phyloP scores from a whole-genome alignment of 495 filamentous ascomycete genomes.

The Hypoxylon rickii region DNA sequence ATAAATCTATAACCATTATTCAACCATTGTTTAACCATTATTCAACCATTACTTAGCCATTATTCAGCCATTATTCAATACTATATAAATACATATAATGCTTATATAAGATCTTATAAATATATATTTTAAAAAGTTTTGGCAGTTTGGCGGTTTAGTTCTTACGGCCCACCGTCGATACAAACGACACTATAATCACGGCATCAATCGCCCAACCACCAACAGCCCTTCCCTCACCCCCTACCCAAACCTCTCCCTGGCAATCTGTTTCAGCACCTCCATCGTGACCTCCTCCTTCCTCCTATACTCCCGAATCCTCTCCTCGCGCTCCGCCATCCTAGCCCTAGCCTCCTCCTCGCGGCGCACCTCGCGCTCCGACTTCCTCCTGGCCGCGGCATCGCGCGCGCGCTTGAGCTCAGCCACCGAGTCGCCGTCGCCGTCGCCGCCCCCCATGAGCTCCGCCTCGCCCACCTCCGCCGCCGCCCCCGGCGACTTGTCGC shows the following conservation, averaged over 20 bases:
- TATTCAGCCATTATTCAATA: too few species aligned
- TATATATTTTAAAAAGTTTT: too few species aligned
- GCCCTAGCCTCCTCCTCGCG: constrained; percentile 67
- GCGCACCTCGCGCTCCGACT: constrained; percentile 67
- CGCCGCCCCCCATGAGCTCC: constrained; percentile 66
- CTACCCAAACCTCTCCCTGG: constrained; percentile 61
- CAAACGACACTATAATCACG: neutral
- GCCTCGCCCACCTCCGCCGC: constrained; percentile 60
- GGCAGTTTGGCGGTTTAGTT: too few species aligned
- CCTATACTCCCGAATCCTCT: constrained; percentile 58
- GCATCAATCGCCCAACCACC: neutral
- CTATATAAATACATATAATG: too few species aligned
- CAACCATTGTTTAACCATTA: too few species aligned
- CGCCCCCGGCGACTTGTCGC: constrained; percentile 45
- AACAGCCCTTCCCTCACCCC: neutral
- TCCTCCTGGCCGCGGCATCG: constrained; percentile 58
- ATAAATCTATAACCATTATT: too few species aligned
- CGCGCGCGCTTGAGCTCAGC: constrained; percentile 62
- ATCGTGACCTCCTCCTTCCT: constrained; percentile 69
- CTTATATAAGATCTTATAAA: too few species aligned
- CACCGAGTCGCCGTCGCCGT: constrained; percentile 60
- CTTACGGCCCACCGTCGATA: too few species aligned
- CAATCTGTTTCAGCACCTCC: constrained; percentile 66
- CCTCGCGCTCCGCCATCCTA: constrained; percentile 65
- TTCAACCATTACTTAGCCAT: too few species aligned